Evolutionary conservation across 2,329 filamentous ascomycete species (phyloP).

Genomic region (Drechslerella stenobrocha): DNA sequence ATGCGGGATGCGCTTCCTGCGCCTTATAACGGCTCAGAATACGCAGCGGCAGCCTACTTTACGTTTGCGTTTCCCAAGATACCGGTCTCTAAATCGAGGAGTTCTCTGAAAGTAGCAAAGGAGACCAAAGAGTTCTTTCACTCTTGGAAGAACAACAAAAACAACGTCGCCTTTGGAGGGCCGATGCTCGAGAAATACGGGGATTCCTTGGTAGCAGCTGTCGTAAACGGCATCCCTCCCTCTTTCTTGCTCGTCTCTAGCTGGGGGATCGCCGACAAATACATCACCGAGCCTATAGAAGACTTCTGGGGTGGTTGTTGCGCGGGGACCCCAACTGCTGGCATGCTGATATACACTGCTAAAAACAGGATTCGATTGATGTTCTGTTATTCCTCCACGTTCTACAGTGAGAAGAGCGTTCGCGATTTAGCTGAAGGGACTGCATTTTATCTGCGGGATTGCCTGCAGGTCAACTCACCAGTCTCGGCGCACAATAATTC

Average conservation of each 20-base stretch:
- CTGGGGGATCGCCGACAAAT: conserved; percentile 13
- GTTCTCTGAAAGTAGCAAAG: not conserved
- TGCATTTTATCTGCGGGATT: not conserved
- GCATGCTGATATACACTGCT: not conserved
- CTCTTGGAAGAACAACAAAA: not conserved
- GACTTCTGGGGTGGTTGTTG: conserved; percentile 22
- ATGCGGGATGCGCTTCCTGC: not conserved
- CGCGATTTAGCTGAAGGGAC: not conserved
- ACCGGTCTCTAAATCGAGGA: not conserved
- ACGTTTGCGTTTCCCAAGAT: conserved; percentile 6
- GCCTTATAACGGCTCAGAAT: not conserved
- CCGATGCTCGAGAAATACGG: not conserved
- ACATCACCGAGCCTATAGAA: conserved; percentile 7
- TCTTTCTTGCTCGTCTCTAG: not conserved
- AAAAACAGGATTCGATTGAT: not conserved
- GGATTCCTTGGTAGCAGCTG: not conserved
- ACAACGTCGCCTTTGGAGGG: not conserved
- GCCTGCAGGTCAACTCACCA: not conserved
- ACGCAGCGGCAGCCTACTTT: conserved; percentile 10
- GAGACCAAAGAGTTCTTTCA: conserved; percentile 5
- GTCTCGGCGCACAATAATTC: too few relatives aligned
- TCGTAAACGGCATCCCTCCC: not conserved
- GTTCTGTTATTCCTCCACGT: conserved; percentile 2
- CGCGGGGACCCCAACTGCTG: not conserved
- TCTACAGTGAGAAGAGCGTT: conserved; percentile 2